Conservation (phyloP, 129 eudicot genomes). For the Artemisia argyi region DNA sequence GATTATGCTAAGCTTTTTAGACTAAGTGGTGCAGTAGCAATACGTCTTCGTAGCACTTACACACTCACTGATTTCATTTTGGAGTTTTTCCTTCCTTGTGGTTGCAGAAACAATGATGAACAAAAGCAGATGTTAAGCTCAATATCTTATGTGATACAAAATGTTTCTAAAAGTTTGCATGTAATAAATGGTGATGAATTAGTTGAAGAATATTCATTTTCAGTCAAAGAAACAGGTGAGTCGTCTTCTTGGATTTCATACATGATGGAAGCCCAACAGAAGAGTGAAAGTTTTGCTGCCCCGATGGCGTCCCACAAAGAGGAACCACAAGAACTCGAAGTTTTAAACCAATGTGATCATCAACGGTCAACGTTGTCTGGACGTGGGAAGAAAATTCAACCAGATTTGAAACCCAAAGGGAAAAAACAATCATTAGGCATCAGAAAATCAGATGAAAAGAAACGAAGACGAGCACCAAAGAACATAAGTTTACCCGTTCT, state of each 20-base stretch:
- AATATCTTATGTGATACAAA: conserved; percentile 37
- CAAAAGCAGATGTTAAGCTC: conserved; percentile 45
- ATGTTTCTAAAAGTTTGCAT: conserved; percentile 38
- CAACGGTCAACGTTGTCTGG: conserved; percentile 14
- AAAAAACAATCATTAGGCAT: conserved; percentile 29
- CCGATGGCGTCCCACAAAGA: conserved; percentile 47
- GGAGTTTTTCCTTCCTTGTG: conserved; percentile 53
- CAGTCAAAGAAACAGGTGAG: conserved; percentile 18
- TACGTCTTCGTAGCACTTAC: conserved; percentile 51
- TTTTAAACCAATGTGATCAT: conserved; percentile 35
- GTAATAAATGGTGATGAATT: conserved; percentile 39
- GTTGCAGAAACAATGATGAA: conserved; percentile 38
- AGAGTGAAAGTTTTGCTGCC: conserved; percentile 51
- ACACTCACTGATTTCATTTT: conserved; percentile 36
- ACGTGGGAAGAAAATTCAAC: conserved; percentile 21
- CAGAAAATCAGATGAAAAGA: conserved; percentile 37
- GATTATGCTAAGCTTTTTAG: conserved; percentile 50
- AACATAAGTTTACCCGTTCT: conserved; percentile 58
- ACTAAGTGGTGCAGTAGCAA: conserved; percentile 55
- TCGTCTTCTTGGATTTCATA: conserved; percentile 49
- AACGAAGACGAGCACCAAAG: conserved; percentile 40
- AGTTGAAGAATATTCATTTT: conserved; percentile 10
- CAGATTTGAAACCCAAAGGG: conserved; percentile 30
- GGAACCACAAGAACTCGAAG: conserved; percentile 57
- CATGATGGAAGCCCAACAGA: conserved; percentile 51